Conservation (phyloP, 2,329 filamentous ascomycete species). For the Phialophora tarda region DNA sequence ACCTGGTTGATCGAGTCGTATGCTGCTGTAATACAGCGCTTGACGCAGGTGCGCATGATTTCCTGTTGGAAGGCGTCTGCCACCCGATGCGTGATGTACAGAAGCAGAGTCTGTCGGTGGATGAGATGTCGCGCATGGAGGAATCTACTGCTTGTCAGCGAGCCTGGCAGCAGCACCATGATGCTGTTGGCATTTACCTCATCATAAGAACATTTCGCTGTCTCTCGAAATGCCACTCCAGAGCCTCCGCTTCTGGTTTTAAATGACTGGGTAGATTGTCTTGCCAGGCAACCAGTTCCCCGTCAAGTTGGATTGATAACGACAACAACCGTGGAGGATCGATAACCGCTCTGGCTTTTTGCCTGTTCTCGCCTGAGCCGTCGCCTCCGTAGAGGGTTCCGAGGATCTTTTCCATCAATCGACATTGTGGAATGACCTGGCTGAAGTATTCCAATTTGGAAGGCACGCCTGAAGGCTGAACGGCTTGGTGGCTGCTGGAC, state of each 20-base stretch:
- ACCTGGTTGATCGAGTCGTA: conserved; percentile 17
- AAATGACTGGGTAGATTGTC: conserved; percentile 4
- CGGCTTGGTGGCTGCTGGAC: not conserved
- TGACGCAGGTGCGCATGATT: conserved; percentile 15
- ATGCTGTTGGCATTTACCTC: not conserved
- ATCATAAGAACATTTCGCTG: conserved; percentile 13
- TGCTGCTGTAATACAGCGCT: conserved; percentile 12
- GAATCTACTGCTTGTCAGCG: conserved; percentile 5
- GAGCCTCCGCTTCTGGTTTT: conserved; percentile 5
- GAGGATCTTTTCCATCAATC: conserved; percentile 14
- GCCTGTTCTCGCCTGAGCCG: not conserved
- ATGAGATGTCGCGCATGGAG: conserved; percentile 13
- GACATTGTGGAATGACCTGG: conserved; percentile 16
- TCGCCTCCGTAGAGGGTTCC: conserved; percentile 9
- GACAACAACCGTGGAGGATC: conserved; percentile 12
- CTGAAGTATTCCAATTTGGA: conserved; percentile 18
- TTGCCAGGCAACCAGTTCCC: conserved; percentile 12
- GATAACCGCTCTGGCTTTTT: conserved; percentile 2
- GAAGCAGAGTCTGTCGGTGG: conserved; percentile 10
- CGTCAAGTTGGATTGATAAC: conserved; percentile 13
- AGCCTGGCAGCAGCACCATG: not conserved
- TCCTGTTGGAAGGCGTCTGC: conserved; percentile 10
- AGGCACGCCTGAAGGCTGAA: conserved; percentile 5
- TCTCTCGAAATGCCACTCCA: conserved; percentile 16
- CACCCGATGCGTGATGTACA: conserved; percentile 13